Evolutionary conservation across 2,329 filamentous ascomycete species (phyloP), one percentile per base, ranked within the genome.

Genomic region (Colletotrichum abscissum): DNA sequence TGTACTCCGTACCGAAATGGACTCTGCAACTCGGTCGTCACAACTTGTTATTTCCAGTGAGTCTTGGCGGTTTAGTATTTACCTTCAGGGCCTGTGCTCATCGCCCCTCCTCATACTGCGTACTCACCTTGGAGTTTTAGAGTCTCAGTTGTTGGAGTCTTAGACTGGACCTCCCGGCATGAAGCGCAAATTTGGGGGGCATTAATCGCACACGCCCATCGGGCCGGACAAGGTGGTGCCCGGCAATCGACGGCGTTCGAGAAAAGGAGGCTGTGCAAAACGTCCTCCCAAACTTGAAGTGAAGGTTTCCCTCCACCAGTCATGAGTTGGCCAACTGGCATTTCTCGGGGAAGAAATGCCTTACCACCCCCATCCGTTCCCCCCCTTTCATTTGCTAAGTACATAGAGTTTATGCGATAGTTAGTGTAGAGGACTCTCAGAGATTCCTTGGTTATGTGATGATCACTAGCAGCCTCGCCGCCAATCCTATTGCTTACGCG

Each of bases 221-320:
- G 14, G 33, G 24, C 14, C 22, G 38, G 46, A 70, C 68, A 70
- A 70, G 68, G 68, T 70, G 65, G 55, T 35, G 38, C 66, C 66
- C 30, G 24, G 65, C 35, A 38, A n/a, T 28, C 26, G 54, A 35
- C 33, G 35, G 42, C 42, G 66, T 59, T 64, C 38, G 54, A 59
- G 55, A 55, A 64, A 33, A 59, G 67, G 62, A 70, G 70, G 70
- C 70, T 69, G 70, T 70, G 70, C 66, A 64, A 46, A 22, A n/a
- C 46, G 46, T 55, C 46, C n/a, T 30, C 33, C 62, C 62, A 55
- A 54, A 63, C 62, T 26, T 26, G 42, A 49, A 49, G 42, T 38
- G 42, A 49, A 49, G 42, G 42, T 49, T 49, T 49, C 19, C 42
- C 19, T 49, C 42, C 14, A 38, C 9, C 28, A 33, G 19, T 33